These are phyloP conservation scores for Exophiala calicioides DNA, from an alignment of 2,329 filamentous ascomycete genomes.

Conservation along the genomic window DNA sequence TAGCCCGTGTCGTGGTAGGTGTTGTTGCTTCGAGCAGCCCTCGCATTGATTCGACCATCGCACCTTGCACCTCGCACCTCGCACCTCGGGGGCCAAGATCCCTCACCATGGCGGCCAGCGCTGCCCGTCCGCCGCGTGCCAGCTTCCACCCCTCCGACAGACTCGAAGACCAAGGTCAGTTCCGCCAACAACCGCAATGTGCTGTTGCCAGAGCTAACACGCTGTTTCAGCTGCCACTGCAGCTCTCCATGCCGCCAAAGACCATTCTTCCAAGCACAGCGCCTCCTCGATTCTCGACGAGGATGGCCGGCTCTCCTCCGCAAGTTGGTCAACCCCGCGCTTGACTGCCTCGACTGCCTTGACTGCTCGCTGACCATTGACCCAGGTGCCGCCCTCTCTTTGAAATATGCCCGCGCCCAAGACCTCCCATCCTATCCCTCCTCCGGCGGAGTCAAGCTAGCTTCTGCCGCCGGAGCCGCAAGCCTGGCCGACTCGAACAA, in stretches of 20 bases:
- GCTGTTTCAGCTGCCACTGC: constrained; percentile 59
- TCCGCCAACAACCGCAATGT: neutral
- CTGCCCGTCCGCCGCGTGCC: constrained; percentile 13
- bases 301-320: constrained; percentile 59
- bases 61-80: neutral
- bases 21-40: neutral
- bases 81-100: constrained; percentile 17
- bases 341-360: constrained; percentile 1
- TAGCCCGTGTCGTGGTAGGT: constrained; percentile 1
- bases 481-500: constrained; percentile 71
- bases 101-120: constrained; percentile 27
- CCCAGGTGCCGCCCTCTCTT: constrained; percentile 60
- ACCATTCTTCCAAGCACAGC: constrained; percentile 25
- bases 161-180: constrained; percentile 42
- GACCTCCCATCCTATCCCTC: constrained; percentile 76
- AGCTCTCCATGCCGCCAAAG: constrained; percentile 57
- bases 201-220: constrained; percentile 13
- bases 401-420: constrained; percentile 71
- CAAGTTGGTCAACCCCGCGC: constrained; percentile 47
- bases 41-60: too few relatives aligned
- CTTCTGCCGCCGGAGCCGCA: constrained; percentile 73
- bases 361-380: constrained; percentile 21
- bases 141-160: constrained; percentile 28
- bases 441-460: constrained; percentile 54
- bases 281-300: constrained; percentile 46